Evolutionary conservation across 148 eudicot species (phyloP).

Genomic region (Rhododendron kiyosumense): DNA sequence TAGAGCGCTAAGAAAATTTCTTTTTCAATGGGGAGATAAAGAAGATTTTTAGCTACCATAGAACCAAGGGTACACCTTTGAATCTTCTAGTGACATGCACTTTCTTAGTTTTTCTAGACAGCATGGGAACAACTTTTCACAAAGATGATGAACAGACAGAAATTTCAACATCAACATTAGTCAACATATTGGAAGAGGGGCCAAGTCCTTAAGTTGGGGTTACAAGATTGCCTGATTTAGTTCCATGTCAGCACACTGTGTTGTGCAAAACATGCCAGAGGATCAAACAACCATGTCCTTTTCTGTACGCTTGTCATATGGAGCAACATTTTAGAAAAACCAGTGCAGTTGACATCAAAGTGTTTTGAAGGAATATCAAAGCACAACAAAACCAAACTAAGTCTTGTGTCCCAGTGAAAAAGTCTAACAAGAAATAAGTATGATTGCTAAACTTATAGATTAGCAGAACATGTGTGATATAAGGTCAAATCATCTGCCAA

Average conservation of each 20-base stretch:
- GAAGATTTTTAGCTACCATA: background rate
- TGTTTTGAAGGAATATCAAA: background rate
- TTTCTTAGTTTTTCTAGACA: background rate
- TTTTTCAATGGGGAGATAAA: background rate
- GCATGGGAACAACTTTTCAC: background rate
- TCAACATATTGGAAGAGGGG: background rate
- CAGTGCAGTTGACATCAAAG: background rate
- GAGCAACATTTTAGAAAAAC: background rate
- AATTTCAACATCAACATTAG: background rate
- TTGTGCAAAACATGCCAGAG: background rate
- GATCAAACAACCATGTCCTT: background rate
- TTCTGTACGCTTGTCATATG: background rate
- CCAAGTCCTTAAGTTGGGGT: background rate
- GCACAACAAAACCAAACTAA: background rate
- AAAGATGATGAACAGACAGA: background rate
- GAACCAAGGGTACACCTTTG: background rate
- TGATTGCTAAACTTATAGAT: background rate
- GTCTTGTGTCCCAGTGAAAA: background rate
- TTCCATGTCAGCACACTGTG: background rate
- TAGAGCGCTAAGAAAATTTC: constrained; percentile 70
- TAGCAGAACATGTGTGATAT: background rate
- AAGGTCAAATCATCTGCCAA: background rate
- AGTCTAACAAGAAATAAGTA: background rate
- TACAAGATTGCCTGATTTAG: background rate
- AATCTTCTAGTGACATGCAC: constrained; percentile 2